Percentiles rank a stretch among this genome's conserved stretches.
Conservation (phyloP, 78 protist genomes). For the Anaeramoeba flamelloides region DNA sequence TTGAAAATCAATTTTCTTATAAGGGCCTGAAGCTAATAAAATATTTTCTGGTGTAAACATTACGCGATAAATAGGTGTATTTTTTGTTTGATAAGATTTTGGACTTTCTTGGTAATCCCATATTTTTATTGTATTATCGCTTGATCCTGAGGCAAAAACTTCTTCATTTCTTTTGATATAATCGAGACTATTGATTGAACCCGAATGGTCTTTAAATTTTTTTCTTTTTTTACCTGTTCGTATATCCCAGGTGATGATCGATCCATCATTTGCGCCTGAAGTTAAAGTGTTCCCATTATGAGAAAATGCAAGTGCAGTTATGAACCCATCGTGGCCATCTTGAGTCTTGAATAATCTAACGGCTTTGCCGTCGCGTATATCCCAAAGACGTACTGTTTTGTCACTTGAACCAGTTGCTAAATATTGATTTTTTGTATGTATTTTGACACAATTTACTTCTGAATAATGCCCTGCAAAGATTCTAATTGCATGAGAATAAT, state of each 20-base stretch:
- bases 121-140: constrained; percentile 40
- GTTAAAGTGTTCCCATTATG: not conserved
- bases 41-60: not conserved
- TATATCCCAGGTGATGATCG: not conserved
- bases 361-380: not conserved
- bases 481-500: too few relatives aligned
- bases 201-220: too few relatives aligned
- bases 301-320: not conserved
- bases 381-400: constrained; percentile 38
- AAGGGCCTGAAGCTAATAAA: not conserved
- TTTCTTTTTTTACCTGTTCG: not conserved
- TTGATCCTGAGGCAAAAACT: constrained; percentile 67
- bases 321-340: not conserved
- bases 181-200: too few relatives aligned
- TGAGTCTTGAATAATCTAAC: not conserved
- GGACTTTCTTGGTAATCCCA: constrained; percentile 39
- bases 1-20: too few relatives aligned
- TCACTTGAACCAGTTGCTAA: constrained; percentile 66
- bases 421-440: constrained; percentile 72
- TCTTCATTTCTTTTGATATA: too few relatives aligned
- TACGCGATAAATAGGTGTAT: not conserved
- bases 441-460: constrained; percentile 47
- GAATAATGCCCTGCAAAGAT: too few relatives aligned
- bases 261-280: not conserved
- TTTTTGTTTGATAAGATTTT: too few relatives aligned